Evolutionary conservation across 1,284 basidiomycete genomes (phyloP), one percentile per base, ranked within the genome.

Genomic region (Austroboletus olivaceoglutinosus): DNA sequence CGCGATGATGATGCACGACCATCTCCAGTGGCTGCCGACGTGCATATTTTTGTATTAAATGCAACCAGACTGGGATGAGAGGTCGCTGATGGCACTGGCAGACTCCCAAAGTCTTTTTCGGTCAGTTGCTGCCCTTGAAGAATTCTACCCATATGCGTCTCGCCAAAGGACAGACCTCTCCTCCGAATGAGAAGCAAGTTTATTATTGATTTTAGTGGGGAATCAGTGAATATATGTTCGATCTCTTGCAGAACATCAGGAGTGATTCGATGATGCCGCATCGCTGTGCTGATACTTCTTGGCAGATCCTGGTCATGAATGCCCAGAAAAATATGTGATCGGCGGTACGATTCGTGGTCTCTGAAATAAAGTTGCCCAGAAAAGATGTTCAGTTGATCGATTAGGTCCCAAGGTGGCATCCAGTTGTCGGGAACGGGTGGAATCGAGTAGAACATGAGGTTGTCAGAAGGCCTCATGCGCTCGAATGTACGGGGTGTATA

Each of bases 61-160:
- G 18, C 18, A 19, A 18, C 16, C 5, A 4, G 18, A 18, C 8
- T 19, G 11, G 2, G 10, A 37, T 11, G 10, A 11, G 34, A 11
- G 8, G 8, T 19, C 11, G n/a, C 18, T 9, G 8, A 37, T 21
- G 4, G 6, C 7, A 37, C 25, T 25, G 25, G 6, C 25, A 8
- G 8, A 18, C 7, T 37, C 16, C 18, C 18, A 18, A 48, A 36
- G 6, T 48, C 46, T 15, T 11, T 29, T 21, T 34, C 39, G 0
- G 18, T 42, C 13, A 48, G 10, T 27, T 9, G 4, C 2, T 21
- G 22, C 4, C 46, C 46, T 22, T 42, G 46, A 16, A 48, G 39
- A 18, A 48, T 42, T 15, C 18, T 41, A 5, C 46, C 46, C 46
- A 48, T 27, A 18, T 48, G 39, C 0, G 46, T 48, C 18, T 48